Evolutionary conservation across 768 basidiomycete genomes (phyloP).

Genomic region (Pisolithus albus): DNA sequence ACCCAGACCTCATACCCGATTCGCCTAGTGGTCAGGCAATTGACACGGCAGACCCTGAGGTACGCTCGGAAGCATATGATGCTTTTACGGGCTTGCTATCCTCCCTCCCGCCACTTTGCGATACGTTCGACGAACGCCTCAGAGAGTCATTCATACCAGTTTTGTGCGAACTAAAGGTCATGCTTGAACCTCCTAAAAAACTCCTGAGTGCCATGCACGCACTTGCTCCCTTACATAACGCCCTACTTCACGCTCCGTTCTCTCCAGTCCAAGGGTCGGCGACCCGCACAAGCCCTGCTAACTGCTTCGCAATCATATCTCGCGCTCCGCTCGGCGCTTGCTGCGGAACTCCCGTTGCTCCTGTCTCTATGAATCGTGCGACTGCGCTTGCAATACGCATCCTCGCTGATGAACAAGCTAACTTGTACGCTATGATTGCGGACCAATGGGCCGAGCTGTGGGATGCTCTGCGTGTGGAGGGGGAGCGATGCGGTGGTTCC

Average conservation of each 20-base stretch:
- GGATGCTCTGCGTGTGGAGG: conserved; percentile 72
- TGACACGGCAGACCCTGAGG: conserved; percentile 18
- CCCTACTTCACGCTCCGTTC: conserved; percentile 60
- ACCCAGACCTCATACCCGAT: conserved; percentile 4
- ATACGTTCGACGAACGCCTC: conserved; percentile 47
- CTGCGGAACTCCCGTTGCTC: conserved; percentile 63
- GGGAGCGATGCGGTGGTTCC: conserved; percentile 58
- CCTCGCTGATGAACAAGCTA: conserved; percentile 50
- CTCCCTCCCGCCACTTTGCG: conserved; percentile 45
- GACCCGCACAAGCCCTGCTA: conserved; percentile 60
- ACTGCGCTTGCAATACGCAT: conserved; percentile 45
- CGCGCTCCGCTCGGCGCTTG: conserved; percentile 67
- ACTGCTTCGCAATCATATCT: conserved; percentile 73
- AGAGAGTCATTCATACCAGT: conserved; percentile 50
- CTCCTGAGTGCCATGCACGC: conserved; percentile 67
- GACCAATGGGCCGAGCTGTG: conserved; percentile 76
- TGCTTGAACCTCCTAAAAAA: conserved; percentile 55
- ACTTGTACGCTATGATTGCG: conserved; percentile 54
- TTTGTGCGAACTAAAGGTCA: conserved; percentile 50
- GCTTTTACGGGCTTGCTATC: conserved; percentile 60
- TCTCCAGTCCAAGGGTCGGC: conserved; percentile 44
- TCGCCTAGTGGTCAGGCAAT: background rate
- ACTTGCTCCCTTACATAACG: conserved; percentile 65
- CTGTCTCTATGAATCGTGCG: conserved; percentile 53
- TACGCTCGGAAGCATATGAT: conserved; percentile 56